These are phyloP conservation scores for Casuarina cunninghamiana DNA, from an alignment of 306 rosid genomes.

Conservation along the genomic window DNA sequence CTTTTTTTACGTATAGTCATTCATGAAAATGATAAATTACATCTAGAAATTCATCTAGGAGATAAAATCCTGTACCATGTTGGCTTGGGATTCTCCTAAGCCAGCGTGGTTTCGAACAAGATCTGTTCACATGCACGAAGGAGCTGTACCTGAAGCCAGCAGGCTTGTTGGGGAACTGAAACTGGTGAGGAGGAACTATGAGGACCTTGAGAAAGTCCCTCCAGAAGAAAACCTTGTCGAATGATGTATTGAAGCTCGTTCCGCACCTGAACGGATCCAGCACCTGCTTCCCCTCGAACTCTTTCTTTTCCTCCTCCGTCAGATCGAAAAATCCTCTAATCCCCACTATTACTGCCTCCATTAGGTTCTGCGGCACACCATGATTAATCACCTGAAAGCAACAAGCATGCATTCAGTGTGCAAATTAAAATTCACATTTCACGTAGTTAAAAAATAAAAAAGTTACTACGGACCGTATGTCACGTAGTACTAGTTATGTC, in stretches of 20 bases:
- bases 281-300: slow-evolving; percentile 46
- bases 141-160: slow-evolving; percentile 29
- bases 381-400: slow-evolving; percentile 49
- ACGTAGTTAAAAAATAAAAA: no score
- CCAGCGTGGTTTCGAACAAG: no score
- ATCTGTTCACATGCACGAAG: no score
- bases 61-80: no score
- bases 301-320: slow-evolving; percentile 49
- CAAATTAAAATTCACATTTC: no score
- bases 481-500: not conserved
- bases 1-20: no score
- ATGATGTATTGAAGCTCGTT: slow-evolving; percentile 50
- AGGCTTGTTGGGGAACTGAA: slow-evolving; percentile 51
- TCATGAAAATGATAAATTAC: no score
- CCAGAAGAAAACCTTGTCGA: slow-evolving; percentile 53
- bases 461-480: no score
- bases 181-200: slow-evolving; percentile 34
- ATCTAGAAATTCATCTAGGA: no score
- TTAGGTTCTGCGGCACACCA: slow-evolving; percentile 46
- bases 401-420: no score
- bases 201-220: slow-evolving; percentile 52
- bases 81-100: no score
- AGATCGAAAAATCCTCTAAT: slow-evolving; percentile 43
- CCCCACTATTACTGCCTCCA: slow-evolving; percentile 35
- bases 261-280: slow-evolving; percentile 54